phyloP scores from a whole-genome alignment of 306 rosid species.

The Glycine soja region DNA sequence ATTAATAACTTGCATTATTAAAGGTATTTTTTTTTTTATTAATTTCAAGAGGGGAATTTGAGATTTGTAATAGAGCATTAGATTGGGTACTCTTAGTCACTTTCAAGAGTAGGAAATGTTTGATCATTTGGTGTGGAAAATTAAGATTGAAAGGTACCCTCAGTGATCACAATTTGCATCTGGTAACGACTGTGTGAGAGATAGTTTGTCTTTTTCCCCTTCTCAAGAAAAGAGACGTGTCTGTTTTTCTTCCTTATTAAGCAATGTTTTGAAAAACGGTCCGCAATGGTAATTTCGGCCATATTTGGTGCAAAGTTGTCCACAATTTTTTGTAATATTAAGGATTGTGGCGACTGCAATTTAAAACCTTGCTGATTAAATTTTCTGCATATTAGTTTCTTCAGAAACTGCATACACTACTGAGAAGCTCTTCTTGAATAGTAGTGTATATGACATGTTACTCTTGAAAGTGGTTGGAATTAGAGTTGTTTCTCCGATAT shows the following conservation, averaged over 20 bases:
- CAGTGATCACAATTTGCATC: constrained; percentile 12
- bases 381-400: not conserved
- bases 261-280: not conserved
- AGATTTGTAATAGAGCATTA: not conserved
- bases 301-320: not conserved
- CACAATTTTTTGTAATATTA: not conserved
- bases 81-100: constrained; percentile 8
- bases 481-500: not conserved
- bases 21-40: not conserved
- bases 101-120: constrained; percentile 24
- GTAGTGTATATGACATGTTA: not conserved
- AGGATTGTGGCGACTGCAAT: not conserved
- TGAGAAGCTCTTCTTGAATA: not conserved
- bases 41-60: constrained; percentile 18
- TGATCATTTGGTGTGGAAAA: not conserved
- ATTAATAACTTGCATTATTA: not conserved
- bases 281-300: not conserved
- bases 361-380: not conserved
- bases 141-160: not conserved
- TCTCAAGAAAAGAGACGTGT: not conserved
- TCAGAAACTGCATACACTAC: not conserved
- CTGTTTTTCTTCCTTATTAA: constrained; percentile 15
- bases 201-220: not conserved
- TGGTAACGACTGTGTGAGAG: not conserved
- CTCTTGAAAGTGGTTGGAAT: not conserved